Percentiles rank a stretch among this genome's conserved stretches.
Evolutionary conservation across 805 yeast species (phyloP).

Genomic region (Wickerhamomyces mucosus): DNA sequence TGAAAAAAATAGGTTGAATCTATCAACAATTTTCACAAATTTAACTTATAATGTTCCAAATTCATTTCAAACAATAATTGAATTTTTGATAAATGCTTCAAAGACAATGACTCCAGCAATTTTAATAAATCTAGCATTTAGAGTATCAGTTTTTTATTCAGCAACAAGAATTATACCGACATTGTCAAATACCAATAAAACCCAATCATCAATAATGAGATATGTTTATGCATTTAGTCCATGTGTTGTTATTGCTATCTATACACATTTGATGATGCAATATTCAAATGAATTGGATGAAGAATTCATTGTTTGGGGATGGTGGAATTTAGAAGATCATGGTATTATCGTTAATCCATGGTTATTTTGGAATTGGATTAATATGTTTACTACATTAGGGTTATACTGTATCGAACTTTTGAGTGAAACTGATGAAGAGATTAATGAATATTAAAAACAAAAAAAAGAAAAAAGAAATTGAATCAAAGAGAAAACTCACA

Average conservation of each 20-base stretch:
- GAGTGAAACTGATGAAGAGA: slow-evolving; percentile 20
- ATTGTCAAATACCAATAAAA: slow-evolving; percentile 29
- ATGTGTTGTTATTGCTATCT: slow-evolving; percentile 87
- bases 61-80: slow-evolving; percentile 24
- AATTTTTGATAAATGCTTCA: slow-evolving; percentile 36
- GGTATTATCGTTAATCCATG: slow-evolving; percentile 51
- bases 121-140: slow-evolving; percentile 69
- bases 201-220: slow-evolving; percentile 27
- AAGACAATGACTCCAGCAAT: slow-evolving; percentile 70
- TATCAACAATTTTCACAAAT: slow-evolving; percentile 13
- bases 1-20: slow-evolving; percentile 17
- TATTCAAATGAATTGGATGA: slow-evolving; percentile 58
- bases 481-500: too few species aligned
- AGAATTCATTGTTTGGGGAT: slow-evolving; percentile 52
- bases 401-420: slow-evolving; percentile 73
- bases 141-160: slow-evolving; percentile 80
- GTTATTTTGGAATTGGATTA: slow-evolving; percentile 97
- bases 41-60: slow-evolving; percentile 17
- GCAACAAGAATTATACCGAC: slow-evolving; percentile 93
- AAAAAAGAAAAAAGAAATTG: too few species aligned
- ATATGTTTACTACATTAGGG: slow-evolving; percentile 71
- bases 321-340: slow-evolving; percentile 20
- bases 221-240: slow-evolving; percentile 85
- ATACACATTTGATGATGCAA: slow-evolving; percentile 88
- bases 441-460: too few species aligned